These are phyloP conservation scores for Dianthus caryophyllus DNA, from an alignment of 148 eudicot species.

Conservation along the genomic window DNA sequence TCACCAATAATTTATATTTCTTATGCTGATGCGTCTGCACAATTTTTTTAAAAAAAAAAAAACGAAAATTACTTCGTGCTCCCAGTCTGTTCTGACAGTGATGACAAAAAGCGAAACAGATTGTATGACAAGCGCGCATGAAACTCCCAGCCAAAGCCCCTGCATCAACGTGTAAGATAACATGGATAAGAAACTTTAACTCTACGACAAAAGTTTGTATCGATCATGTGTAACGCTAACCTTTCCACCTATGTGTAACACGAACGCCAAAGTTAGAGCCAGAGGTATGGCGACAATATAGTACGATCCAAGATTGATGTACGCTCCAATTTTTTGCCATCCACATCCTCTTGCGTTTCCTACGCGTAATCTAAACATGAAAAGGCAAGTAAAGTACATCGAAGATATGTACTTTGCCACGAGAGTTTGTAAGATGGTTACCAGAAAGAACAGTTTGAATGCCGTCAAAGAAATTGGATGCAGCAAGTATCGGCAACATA, in stretches of 20 bases:
- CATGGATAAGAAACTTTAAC: not conserved
- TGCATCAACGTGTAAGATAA: conserved; percentile 8
- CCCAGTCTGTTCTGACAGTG: conserved; percentile 59
- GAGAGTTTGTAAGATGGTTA: conserved; percentile 19
- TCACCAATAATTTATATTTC: no score
- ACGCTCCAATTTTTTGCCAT: conserved; percentile 74
- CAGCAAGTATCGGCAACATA: conserved; percentile 66
- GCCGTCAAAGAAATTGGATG: conserved; percentile 60
- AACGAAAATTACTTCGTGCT: conserved; percentile 46
- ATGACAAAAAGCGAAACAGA: conserved; percentile 44
- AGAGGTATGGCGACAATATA: conserved; percentile 78
- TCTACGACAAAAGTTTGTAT: not conserved
- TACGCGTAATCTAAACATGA: conserved; percentile 15
- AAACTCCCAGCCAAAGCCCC: conserved; percentile 85
- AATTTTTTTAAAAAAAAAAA: not conserved
- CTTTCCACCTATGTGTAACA: conserved; percentile 59
- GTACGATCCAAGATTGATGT: conserved; percentile 74
- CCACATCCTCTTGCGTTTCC: conserved; percentile 85
- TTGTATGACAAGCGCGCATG: conserved; percentile 66
- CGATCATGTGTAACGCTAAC: no score
- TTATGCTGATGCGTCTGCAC: no score
- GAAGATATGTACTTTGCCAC: not conserved
- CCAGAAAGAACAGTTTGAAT: conserved; percentile 72
- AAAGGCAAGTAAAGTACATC: not conserved
- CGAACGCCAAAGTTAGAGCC: conserved; percentile 65